Evolutionary conservation across 495 filamentous ascomycete species (phyloP).

Genomic region (Copromyces sp.): DNA sequence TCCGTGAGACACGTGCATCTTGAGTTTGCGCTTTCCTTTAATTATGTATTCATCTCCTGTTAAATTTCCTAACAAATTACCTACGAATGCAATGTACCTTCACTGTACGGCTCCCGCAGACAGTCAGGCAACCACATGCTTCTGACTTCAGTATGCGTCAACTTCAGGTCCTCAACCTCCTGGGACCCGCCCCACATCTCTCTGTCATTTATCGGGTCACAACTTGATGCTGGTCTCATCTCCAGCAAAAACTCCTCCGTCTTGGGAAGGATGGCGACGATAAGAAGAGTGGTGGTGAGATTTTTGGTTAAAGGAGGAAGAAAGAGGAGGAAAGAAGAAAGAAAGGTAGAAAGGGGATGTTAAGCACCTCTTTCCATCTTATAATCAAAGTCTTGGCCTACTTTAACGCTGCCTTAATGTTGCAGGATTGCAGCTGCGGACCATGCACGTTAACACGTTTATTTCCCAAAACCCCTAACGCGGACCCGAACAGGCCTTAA

Average conservation of each 20-base stretch:
- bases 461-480: too few species aligned
- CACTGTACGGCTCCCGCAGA: not conserved
- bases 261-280: not conserved
- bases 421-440: too few species aligned
- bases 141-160: not conserved
- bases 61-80: not conserved
- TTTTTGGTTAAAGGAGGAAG: too few species aligned
- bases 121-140: not conserved
- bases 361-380: too few species aligned
- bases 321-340: too few species aligned
- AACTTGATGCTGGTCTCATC: not conserved
- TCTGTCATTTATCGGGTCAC: not conserved
- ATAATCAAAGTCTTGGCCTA: too few species aligned
- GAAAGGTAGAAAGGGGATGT: too few species aligned
- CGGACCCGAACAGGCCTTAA: too few species aligned
- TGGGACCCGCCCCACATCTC: rapidly evolving
- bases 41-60: not conserved
- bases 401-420: too few species aligned
- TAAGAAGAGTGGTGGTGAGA: too few species aligned
- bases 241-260: not conserved
- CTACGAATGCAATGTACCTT: too few species aligned
- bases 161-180: not conserved
- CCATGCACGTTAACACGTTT: too few species aligned
- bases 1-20: not conserved
- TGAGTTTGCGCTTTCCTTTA: not conserved